Evolutionary conservation across 805 yeast species (phyloP), one percentile per base, ranked within the genome.

Genomic region (Candida methanosorbosa): DNA sequence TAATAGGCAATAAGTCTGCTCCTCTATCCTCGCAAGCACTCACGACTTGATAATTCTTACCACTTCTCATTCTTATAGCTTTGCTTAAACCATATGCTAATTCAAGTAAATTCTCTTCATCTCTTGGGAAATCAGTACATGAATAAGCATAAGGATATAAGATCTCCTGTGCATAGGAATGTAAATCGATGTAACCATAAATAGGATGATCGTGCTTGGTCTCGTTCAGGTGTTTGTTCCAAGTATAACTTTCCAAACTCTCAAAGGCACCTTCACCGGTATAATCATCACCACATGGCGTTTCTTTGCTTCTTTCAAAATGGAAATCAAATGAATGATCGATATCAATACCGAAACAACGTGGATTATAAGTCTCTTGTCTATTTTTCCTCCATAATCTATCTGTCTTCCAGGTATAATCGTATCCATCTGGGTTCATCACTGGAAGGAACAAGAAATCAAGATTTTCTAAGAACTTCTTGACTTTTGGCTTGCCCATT

Each of bases 401-500:
- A 52, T 87, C 95, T 19, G 60, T 50, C 2, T 64, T 66, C 95
- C 96, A 87, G 2, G 94, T 67, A 53, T 81, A 81, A 12, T 66
- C 83, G 53, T 87, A 87, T 0, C 97, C 97, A 57, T 87, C 97
- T 1, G 95, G 95, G 50, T 87, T 87, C 56, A 78, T 71, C 11
- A 85, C 83, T 0, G 97, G 97, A 21, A 86, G 67, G 43, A 87
- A 76, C 23, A 83, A 54, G 46, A 82, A 81, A 48, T 85, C 90
- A 38, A 84, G 55, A 30, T 74, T 59, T 30, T 76, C 61, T 39
- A 85, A 56, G 39, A 63, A 75, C 22, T 54, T 56, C 4, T 63
- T 62, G 37, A 68, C 73, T 32, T 64, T 62, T 21, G 49, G 52
- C 14, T 52, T 54, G 9, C 56, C 57, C 0, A 44, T 43, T 17